Evolutionary conservation across 371 early-diverging fungal genomes (phyloP), one percentile per base, ranked within the genome.

Genomic region (Syncephalastrum contaminatum): DNA sequence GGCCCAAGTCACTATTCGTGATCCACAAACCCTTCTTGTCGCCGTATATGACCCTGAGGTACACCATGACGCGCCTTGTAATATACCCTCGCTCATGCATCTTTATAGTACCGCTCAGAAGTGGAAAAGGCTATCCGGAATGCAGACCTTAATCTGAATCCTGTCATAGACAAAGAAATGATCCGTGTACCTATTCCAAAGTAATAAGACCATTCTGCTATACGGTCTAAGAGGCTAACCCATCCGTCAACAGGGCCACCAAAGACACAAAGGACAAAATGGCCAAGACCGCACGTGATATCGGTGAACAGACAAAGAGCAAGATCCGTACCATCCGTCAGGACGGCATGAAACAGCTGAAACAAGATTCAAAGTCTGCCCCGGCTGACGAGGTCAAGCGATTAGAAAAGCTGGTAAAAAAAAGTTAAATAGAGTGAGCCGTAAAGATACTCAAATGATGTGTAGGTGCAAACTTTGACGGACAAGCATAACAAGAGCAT

Each of bases 161-260:
- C 97, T 25, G 75, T 86, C 43, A 69, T 78, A 18, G 89, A 91
- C 25, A 85, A 82, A 48, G 86, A 86, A 51, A 69, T 81, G 19
- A 68, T 95, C 51, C 75, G 83, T 44, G 92, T 95, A 0, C 93
- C 94, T 5, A 85, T 96, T 47, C 97, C 95, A 61, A 92, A 88
- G 90, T 87, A 84, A 71, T 74, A 54, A 49, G 6, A 18, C n/a
- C 18, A 42, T 21, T 10, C 13, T 36, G 42, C 44, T 44, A 44
- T 12, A 12, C 5, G 12, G 10, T 10, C 2, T 50, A 40, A 20
- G 3, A 40, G 40, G 4, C 21, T 20, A 51, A 27, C 12, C n/a
- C 39, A 30, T 10, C 16, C 16, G 18, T 20, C 16, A n/a, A 2
- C 54, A 92, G 86, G 48, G 73, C 90, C 4, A 88, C 89, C n/a